Evolutionary conservation across 148 eudicot genomes (phyloP).

Genomic region (Bassia scoparia): DNA sequence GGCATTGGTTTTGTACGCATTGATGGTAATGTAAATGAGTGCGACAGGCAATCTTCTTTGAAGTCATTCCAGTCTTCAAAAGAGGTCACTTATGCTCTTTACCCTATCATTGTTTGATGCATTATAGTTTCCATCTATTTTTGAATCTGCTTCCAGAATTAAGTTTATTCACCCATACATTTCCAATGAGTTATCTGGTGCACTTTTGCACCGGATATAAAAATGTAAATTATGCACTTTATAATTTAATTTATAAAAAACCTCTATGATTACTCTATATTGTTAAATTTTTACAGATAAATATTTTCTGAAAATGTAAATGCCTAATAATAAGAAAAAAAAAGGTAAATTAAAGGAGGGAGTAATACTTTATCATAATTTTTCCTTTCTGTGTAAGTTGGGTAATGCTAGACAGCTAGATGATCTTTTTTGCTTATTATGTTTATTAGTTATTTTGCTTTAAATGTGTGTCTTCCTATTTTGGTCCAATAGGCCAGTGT

Average conservation of each 20-base stretch:
- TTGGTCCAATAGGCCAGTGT: background rate
- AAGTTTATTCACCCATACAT: background rate
- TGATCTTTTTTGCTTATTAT: background rate
- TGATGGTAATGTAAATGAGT: conserved; percentile 53
- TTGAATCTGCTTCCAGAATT: conserved; percentile 3
- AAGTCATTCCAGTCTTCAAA: conserved; percentile 64
- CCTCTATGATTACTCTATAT: background rate
- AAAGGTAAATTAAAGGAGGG: too few species aligned
- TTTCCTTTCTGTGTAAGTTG: background rate
- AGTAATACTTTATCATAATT: too few species aligned
- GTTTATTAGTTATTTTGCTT: background rate
- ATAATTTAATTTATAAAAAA: too few species aligned
- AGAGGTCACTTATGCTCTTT: conserved; percentile 45
- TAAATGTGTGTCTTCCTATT: conserved; percentile 6
- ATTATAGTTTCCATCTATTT: background rate
- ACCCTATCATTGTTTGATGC: conserved; percentile 9
- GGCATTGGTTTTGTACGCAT: conserved; percentile 78
- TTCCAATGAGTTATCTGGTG: background rate
- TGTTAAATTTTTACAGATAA: too few species aligned
- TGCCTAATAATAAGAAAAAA: too few species aligned
- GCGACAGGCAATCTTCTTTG: conserved; percentile 75
- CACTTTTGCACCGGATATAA: too few species aligned
- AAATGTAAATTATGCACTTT: too few species aligned
- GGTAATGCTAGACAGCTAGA: background rate
- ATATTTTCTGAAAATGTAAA: too few species aligned